Evolutionary conservation across 805 yeast species (phyloP), one percentile per base, ranked within the genome.

Genomic region (Monosporozyma solicola): DNA sequence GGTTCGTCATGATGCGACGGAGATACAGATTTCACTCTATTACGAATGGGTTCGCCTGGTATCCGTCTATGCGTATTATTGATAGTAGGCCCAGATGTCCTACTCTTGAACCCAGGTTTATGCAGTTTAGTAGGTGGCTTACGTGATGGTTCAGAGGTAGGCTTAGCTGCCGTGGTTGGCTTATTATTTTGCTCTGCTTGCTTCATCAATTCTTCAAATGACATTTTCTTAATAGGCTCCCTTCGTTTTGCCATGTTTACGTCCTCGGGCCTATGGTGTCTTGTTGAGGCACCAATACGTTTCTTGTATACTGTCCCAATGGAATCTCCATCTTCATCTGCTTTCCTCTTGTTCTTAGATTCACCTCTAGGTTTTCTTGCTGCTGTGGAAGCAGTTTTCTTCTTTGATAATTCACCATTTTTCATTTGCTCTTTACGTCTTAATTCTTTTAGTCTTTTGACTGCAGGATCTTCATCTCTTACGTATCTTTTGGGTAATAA

Each of bases 371-470:
- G 43, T 24, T 48, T 33, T 20, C 24, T 43, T 31, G 13, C 39
- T 15, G 49, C 47, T 15, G 48, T 53, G 5, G 47, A 6, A 3
- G 9, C 60, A 13, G 16, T 39, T 39, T 39, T 39, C 53, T 73
- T 72, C 33, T 62, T 60, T 48, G 72, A 72, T 51, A 71, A 66
- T 45, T 71, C 72, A 22, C 64, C 66, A 47, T 63, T 68, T 51
- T 64, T 66, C 39, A 78, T 78, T 41, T 69, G 73, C 56, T 85
- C 89, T 44, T 73, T 67, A 55, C 80, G 72, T 62, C 92, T 72
- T 2, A 83, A 80, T 54, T 84, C 90, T 58, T 85, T 85, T 41
- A 85, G 69, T 53, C 85, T 67, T 39, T 80, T 80, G 8, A 85
- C 87, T 3, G 88, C 88, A 0, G 91, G 89, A 62, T 85, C 92